Conservation (phyloP, 2,329 filamentous ascomycete genomes). For the Diaporthe longicolla region DNA sequence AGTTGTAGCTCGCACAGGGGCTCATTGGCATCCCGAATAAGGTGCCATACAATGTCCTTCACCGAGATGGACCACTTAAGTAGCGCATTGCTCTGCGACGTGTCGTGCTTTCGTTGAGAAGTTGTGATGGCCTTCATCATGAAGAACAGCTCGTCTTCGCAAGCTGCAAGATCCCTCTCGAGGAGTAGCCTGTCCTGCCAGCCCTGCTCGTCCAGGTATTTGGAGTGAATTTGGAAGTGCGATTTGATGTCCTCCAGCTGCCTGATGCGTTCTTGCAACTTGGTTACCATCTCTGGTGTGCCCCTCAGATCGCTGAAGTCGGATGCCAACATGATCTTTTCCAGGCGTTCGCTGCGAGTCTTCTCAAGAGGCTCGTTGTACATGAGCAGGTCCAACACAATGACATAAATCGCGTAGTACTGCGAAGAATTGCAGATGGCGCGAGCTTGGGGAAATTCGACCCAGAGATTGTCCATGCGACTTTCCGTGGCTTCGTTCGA, state of each 20-base stretch:
- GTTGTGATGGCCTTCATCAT: constrained; percentile 99
- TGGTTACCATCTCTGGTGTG: constrained; percentile 91
- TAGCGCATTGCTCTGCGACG: constrained; percentile 81
- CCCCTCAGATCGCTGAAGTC: constrained; percentile 98
- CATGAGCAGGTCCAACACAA: constrained; percentile 93
- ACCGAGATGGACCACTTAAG: constrained; percentile 95
- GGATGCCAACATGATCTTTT: constrained; percentile 98
- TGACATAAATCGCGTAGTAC: constrained; percentile 98
- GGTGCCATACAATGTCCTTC: constrained; percentile 96
- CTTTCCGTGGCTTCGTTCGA: constrained; percentile 73
- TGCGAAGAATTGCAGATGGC: constrained; percentile 98
- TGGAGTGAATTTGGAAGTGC: constrained; percentile 93
- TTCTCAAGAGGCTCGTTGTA: constrained; percentile 98
- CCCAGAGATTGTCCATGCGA: constrained; percentile 96
- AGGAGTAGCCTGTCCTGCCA: constrained; percentile 93
- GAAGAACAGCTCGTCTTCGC: constrained; percentile 98
- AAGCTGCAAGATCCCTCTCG: constrained; percentile 88
- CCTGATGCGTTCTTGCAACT: constrained; percentile 90
- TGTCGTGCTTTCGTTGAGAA: constrained; percentile 88
- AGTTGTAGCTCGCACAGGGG: constrained; percentile 94
- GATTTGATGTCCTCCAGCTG: constrained; percentile 97
- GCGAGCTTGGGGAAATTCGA: constrained; percentile 93
- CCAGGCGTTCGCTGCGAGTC: constrained; percentile 92
- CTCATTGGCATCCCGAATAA: constrained; percentile 88
- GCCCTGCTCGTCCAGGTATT: constrained; percentile 86